A percentile compares a stretch with the other conserved stretches of the same genome.
Conservation (phyloP, 2,329 filamentous ascomycete genomes). For the Nemania abortiva region DNA sequence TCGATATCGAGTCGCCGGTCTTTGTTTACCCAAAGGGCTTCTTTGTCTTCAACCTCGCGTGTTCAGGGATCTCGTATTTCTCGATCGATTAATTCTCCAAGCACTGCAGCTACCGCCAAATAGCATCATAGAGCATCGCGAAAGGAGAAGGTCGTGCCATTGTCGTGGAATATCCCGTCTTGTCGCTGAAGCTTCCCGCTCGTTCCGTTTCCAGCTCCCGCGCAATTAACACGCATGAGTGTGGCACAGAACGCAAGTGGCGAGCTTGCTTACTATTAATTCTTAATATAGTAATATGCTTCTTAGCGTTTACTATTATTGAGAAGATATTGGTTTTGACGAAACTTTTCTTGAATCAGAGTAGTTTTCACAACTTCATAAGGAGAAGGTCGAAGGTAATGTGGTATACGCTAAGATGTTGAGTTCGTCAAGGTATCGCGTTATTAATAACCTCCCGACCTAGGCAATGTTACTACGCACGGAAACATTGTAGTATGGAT, state of each 20-base stretch:
- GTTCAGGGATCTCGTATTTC: neutral
- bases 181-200: neutral
- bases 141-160: constrained; percentile 9
- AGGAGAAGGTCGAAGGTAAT: constrained; percentile 1
- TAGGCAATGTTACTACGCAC: neutral
- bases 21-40: neutral
- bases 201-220: neutral
- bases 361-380: neutral
- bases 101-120: constrained; percentile 15
- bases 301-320: constrained; percentile 13
- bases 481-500: neutral
- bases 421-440: neutral
- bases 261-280: constrained; percentile 21
- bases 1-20: neutral
- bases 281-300: constrained; percentile 14
- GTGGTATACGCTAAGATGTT: neutral
- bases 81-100: neutral
- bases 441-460: neutral
- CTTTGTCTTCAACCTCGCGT: neutral
- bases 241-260: neutral
- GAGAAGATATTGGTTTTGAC: constrained; percentile 2
- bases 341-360: neutral
- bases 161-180: constrained; percentile 1
- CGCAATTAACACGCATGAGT: constrained; percentile 5
- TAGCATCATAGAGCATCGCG: neutral